phyloP scores from a whole-genome alignment of 2,329 filamentous ascomycete species.

The Clarireedia hainanense region DNA sequence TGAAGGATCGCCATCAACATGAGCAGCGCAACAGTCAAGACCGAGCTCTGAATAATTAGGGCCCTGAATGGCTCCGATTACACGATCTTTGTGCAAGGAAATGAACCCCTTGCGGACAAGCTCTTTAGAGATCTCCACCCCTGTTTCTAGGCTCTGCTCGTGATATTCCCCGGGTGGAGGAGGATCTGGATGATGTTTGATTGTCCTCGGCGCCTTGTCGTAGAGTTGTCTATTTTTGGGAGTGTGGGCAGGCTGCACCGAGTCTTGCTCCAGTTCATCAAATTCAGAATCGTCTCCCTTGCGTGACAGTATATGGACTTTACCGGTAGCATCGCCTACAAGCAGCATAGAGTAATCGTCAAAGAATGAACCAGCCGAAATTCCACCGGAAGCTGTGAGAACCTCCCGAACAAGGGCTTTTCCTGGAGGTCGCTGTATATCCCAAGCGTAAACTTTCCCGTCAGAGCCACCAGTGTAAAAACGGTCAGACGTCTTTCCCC shows the following conservation, averaged over 20 bases:
- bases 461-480: conserved; percentile 59
- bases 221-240: background rate
- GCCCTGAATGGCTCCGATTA: conserved; percentile 49
- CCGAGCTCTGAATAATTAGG: conserved; percentile 39
- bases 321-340: conserved; percentile 54
- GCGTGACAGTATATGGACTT: conserved; percentile 46
- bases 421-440: conserved; percentile 38
- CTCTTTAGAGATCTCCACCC: conserved; percentile 23
- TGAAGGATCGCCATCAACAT: conserved; percentile 36
- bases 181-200: background rate
- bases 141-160: background rate
- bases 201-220: background rate
- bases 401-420: conserved; percentile 44
- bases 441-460: conserved; percentile 56
- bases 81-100: conserved; percentile 35
- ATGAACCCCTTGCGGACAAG: conserved; percentile 38
- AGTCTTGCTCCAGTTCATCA: background rate
- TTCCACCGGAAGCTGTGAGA: conserved; percentile 46
- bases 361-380: conserved; percentile 52
- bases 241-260: conserved; percentile 20
- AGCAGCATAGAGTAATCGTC: conserved; percentile 46
- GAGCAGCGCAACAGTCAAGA: conserved; percentile 41
- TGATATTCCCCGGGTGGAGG: background rate
- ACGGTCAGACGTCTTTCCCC: conserved; percentile 48
- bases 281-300: conserved; percentile 33